Evolutionary conservation across 208 protist genomes (phyloP), one percentile per base, ranked within the genome.

Genomic region (Phytomonas francai): DNA sequence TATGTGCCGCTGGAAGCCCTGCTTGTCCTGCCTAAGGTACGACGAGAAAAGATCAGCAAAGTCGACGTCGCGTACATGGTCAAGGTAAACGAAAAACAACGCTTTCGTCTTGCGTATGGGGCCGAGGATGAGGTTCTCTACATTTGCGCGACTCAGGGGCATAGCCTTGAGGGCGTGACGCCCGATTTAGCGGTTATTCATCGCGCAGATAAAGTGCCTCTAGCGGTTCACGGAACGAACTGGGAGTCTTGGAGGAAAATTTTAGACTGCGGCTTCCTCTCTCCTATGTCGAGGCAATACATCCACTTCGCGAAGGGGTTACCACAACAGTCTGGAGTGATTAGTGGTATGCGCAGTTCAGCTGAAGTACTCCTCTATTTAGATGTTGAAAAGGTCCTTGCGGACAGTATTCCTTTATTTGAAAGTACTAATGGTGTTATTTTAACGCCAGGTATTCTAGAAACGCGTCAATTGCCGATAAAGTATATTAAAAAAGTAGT

Each of bases 291-390:
- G 0, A 78, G 90, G 27, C 78, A 89, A 57, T 89, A 97, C 73
- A 95, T 97, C 59, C 94, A 97, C 76, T 96, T 97, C 67, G 87
- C 94, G 29, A 85, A 84, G 58, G 87, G 88, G 16, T 68, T 92
- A 5, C 63, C 67, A 54, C 54, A 70, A 60, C 63, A 84, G 16
- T 57, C n/a, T 6, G 67, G 67, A 6, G 89, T 94, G n/a, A 93
- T 96, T 45, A 92, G 87, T 39, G 94, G 94, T 11, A 95, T 96
- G 89, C 82, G 93, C 45, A 34, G 28, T 0, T 73, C 71, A 39
- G 80, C 71, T 57, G 59, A 94, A 70, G 69, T 97, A 0, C 57
- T 93, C 22, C 36, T 97, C 19, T 93, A 89, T 70, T 77, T 97
- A 0, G 75, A 97, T 64, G 77, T 96, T 0, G 62, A 59, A 1